phyloP scores from a whole-genome alignment of 2,329 filamentous ascomycete species.

The Paecilomyces fulvus region DNA sequence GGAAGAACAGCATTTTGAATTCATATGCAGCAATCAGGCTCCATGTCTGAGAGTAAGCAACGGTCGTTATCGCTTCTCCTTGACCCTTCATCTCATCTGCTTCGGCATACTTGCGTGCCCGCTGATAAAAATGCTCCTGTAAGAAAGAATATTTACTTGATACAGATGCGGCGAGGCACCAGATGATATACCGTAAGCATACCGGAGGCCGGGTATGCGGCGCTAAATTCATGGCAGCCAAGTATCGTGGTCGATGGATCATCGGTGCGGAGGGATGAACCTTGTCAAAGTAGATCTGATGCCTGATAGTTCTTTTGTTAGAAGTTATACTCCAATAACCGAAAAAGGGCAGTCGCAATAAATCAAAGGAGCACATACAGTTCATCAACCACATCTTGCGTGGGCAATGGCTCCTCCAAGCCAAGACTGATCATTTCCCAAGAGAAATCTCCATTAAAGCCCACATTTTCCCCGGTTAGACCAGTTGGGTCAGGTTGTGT shows the following conservation, averaged over 20 bases:
- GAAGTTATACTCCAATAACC: slow-evolving; percentile 2
- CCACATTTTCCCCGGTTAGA: slow-evolving; percentile 13
- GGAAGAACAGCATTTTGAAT: slow-evolving; percentile 97
- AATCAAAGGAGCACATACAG: slow-evolving; percentile 45
- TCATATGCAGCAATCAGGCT: slow-evolving; percentile 73
- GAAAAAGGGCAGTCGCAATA: background rate
- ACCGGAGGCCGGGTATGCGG: slow-evolving; percentile 79
- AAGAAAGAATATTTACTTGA: slow-evolving; percentile 71
- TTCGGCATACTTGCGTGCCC: slow-evolving; percentile 83
- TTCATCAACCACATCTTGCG: slow-evolving; percentile 74
- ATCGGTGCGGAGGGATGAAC: slow-evolving; percentile 78
- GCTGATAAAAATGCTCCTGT: slow-evolving; percentile 81
- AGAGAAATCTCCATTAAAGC: slow-evolving; percentile 44
- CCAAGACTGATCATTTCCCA: slow-evolving; percentile 85
- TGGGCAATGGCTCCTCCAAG: slow-evolving; percentile 71
- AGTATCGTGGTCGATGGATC: slow-evolving; percentile 80
- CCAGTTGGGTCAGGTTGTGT: slow-evolving; percentile 12
- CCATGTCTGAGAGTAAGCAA: slow-evolving; percentile 82
- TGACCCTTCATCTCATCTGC: slow-evolving; percentile 85
- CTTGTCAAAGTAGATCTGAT: slow-evolving; percentile 84
- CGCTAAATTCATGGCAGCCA: slow-evolving; percentile 83
- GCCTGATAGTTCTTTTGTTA: slow-evolving; percentile 39
- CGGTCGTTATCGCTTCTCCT: slow-evolving; percentile 77
- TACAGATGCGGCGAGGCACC: slow-evolving; percentile 82
- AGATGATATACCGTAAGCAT: slow-evolving; percentile 87